Conservation (phyloP, 768 basidiomycete genomes). For the Tulasnella sp. region DNA sequence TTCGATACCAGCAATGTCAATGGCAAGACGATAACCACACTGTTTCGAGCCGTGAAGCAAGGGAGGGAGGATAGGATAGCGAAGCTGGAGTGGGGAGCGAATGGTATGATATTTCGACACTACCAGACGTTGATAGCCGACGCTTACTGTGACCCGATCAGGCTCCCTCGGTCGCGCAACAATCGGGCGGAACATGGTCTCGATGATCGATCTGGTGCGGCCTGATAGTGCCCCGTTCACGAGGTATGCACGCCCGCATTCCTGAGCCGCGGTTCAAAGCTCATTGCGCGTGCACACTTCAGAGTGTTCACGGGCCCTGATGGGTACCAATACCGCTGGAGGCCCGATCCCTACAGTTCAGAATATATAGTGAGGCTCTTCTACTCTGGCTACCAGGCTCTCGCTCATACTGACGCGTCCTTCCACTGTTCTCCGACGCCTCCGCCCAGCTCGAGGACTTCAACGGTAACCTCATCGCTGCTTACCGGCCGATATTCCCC, state of each 20-base stretch:
- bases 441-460: constrained; percentile 56
- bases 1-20: constrained; percentile 15
- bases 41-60: constrained; percentile 69
- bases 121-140: background rate
- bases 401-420: constrained; percentile 18
- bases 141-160: background rate
- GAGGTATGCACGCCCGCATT: constrained; percentile 14
- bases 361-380: constrained; percentile 17
- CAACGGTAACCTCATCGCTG: constrained; percentile 47
- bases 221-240: constrained; percentile 36
- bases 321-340: constrained; percentile 70
- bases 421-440: constrained; percentile 14
- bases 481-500: constrained; percentile 60
- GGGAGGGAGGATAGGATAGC: constrained; percentile 80
- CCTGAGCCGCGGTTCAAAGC: constrained; percentile 19
- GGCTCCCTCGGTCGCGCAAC: constrained; percentile 72
- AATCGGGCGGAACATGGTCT: constrained; percentile 69
- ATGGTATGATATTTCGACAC: constrained; percentile 27
- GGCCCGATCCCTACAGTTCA: constrained; percentile 31
- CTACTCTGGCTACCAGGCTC: constrained; percentile 39
- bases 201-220: constrained; percentile 76
- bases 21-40: constrained; percentile 32
- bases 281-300: constrained; percentile 33
- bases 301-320: constrained; percentile 74
- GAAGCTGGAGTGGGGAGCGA: constrained; percentile 77